Percentiles rank a stretch among this genome's conserved stretches.
Conservation (phyloP, 2,329 filamentous ascomycete species). For the Tolypocladium tropicale region DNA sequence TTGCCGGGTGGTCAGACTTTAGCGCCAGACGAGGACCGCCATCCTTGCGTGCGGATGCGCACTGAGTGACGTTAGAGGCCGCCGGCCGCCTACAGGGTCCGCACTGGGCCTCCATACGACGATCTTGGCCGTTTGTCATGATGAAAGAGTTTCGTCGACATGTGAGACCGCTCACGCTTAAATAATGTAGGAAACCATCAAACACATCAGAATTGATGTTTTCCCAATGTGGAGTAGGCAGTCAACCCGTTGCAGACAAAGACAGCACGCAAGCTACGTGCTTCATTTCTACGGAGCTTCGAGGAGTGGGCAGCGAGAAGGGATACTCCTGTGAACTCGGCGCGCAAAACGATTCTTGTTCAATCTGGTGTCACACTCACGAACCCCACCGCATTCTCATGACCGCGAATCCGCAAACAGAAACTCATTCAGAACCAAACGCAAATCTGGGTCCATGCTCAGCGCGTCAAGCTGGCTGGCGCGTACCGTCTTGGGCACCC, state of each 20-base stretch:
- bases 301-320: background rate
- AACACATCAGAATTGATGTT: too few relatives aligned
- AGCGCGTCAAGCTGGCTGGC: constrained; percentile 8
- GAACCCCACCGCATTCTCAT: background rate
- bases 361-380: background rate
- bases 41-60: too few relatives aligned
- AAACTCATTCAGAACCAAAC: constrained; percentile 9
- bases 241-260: too few relatives aligned
- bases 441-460: constrained; percentile 11
- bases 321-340: too few relatives aligned
- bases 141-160: background rate
- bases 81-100: background rate
- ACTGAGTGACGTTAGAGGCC: background rate
- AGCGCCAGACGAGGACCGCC: background rate
- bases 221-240: too few relatives aligned
- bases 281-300: too few relatives aligned
- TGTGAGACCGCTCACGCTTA: too few relatives aligned
- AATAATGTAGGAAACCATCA: too few relatives aligned
- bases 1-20: background rate
- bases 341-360: background rate
- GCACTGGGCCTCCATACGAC: too few relatives aligned
- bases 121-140: too few relatives aligned
- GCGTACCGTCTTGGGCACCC: constrained; percentile 2
- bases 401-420: constrained; percentile 8
- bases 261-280: too few relatives aligned